Conservation (phyloP, 140 eudicot genomes). For the Oenanthe javanica region DNA sequence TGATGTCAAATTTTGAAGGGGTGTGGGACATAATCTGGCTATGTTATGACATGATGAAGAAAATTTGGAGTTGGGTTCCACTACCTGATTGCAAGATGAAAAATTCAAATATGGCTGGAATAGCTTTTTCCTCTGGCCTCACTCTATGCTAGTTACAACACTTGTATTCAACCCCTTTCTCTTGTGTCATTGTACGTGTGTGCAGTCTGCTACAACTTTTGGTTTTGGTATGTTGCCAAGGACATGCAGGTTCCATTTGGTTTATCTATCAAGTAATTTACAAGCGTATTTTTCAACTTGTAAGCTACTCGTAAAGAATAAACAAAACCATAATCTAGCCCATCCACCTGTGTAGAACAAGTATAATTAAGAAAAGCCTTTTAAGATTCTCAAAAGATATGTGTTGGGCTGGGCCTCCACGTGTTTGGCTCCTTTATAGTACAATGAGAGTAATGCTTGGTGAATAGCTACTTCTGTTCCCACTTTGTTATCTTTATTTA, state of each 20-base stretch:
- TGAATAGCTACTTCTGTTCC: neutral
- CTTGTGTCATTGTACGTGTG: neutral
- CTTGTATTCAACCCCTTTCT: neutral
- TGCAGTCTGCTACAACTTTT: neutral
- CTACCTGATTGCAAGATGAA: constrained; percentile 60
- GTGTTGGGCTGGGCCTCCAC: neutral
- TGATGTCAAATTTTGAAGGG: constrained; percentile 63
- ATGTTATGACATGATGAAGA: constrained; percentile 29
- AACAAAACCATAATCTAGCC: no score
- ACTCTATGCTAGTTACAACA: constrained; percentile 18
- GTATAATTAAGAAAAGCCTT: neutral
- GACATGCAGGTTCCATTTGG: no score
- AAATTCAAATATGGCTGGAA: constrained; percentile 64
- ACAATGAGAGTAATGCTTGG: no score
- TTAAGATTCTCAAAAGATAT: neutral
- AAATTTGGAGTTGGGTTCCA: constrained; percentile 40
- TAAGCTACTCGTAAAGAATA: no score
- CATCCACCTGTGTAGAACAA: neutral
- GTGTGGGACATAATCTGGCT: constrained; percentile 63
- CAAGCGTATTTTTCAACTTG: no score
- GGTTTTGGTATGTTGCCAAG: neutral
- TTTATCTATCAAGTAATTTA: no score
- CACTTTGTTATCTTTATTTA: neutral
- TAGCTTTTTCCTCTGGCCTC: constrained; percentile 56
- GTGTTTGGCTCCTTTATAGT: no score